Evolutionary conservation across 306 rosid species (phyloP), one percentile per base, ranked within the genome.

Genomic region (Biancaea sappan): DNA sequence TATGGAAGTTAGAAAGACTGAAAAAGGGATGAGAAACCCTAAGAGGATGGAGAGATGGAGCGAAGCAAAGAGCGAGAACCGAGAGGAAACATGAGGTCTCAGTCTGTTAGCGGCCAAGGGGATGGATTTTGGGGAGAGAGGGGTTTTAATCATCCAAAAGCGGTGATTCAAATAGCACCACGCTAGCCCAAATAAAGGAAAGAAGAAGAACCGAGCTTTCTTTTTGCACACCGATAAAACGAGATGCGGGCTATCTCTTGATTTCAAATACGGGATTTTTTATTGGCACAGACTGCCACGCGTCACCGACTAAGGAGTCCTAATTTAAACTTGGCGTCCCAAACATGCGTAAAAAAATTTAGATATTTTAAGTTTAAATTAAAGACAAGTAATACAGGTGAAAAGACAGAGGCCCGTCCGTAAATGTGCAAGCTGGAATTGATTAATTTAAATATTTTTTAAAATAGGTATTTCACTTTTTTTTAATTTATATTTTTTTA

Each of bases 81-180:
- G n/a, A n/a, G 28, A 52, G 63, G 75, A 64, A 69, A 69, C 81
- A 82, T 85, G 75, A 87, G 84, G 89, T 84, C 90, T 86, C 87
- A 38, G 43, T 38, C 43, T 13, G 15, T 77, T 92, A 90, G 98
- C 98, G 96, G 98, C 98, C 98, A 92, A 86, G 94, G 98, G 95
- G 88, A 88, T 88, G 94, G 88, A 94, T 86, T 91, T 82, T 90
- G 80, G 79, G 81, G 67, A 75, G 86, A 65, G 89, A 85, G 88
- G 98, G 96, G 96, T 83, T 92, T 92, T 84, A 85, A 44, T 73
- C 83, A 71, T 73, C 81, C 87, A 58, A 88, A 91, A 88, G 90
- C 85, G 89, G 91, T 86, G 98, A 92, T 92, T 92, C 98, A 92
- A 92, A 92, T 92, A 92, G 96, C 92, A 79, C 90, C 84, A 85